Conservation (phyloP, 257 asterid species). For the Jaltomata sinuosa region DNA sequence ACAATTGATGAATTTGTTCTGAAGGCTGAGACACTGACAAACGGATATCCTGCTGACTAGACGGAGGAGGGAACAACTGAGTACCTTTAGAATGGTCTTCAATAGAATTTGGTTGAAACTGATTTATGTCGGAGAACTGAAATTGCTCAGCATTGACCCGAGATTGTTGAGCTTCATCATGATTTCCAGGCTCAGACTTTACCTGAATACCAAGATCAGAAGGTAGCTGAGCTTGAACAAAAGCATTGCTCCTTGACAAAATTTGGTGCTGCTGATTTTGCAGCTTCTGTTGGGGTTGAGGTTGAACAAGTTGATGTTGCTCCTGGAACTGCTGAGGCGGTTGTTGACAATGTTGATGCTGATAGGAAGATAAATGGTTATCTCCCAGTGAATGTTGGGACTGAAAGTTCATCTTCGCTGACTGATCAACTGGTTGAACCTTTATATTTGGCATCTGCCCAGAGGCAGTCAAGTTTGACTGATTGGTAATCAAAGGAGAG, state of each 20-base stretch:
- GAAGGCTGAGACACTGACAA: conserved; percentile 42
- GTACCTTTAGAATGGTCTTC: conserved; percentile 51
- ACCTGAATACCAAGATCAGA: conserved; percentile 42
- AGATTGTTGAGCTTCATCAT: conserved; percentile 37
- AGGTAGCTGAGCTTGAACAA: conserved; percentile 43
- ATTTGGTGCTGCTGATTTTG: conserved; percentile 56
- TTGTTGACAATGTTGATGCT: conserved; percentile 43
- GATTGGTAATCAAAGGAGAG: conserved; percentile 39
- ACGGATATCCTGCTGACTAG: conserved; percentile 31
- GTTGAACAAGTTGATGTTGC: conserved; percentile 37
- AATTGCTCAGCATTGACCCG: conserved; percentile 45
- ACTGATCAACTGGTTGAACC: conserved; percentile 43
- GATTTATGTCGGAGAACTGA: conserved; percentile 49
- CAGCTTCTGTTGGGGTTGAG: conserved; percentile 50
- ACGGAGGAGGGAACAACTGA: conserved; percentile 31
- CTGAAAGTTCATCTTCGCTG: conserved; percentile 45
- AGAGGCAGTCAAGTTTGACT: conserved; percentile 33
- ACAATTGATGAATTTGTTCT: conserved; percentile 45
- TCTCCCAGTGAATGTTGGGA: conserved; percentile 41
- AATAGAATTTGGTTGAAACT: conserved; percentile 38
- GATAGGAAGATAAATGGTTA: conserved; percentile 44
- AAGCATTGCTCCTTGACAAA: conserved; percentile 44
- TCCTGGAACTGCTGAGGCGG: conserved; percentile 62
- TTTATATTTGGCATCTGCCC: conserved; percentile 43
- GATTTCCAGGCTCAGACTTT: conserved; percentile 48